Conservation (phyloP, 2,329 filamentous ascomycete species). For the Knufia fluminis region DNA sequence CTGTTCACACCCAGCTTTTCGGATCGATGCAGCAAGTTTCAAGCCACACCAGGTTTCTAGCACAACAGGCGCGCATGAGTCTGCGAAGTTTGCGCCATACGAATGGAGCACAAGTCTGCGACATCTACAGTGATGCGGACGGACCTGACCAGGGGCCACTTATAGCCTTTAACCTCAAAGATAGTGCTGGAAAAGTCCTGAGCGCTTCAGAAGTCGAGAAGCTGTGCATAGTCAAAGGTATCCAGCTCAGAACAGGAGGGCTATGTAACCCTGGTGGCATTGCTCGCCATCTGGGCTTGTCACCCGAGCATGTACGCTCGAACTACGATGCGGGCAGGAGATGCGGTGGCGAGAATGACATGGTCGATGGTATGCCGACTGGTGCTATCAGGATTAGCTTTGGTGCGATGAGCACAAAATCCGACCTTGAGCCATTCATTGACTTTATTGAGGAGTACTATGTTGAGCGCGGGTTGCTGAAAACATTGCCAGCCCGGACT, state of each 20-base stretch:
- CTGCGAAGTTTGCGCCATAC: conserved; percentile 56
- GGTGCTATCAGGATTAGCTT: conserved; percentile 78
- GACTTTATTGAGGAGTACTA: conserved; percentile 65
- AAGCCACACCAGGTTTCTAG: conserved; percentile 60
- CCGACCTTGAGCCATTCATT: conserved; percentile 65
- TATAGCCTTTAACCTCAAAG: conserved; percentile 72
- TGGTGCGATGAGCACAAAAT: conserved; percentile 75
- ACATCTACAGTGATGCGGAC: conserved; percentile 48
- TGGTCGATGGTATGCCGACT: conserved; percentile 75
- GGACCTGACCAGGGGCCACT: conserved; percentile 56
- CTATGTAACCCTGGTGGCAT: conserved; percentile 89
- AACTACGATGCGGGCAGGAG: conserved; percentile 80
- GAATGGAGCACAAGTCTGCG: conserved; percentile 58
- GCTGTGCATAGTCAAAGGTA: conserved; percentile 63
- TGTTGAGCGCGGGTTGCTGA: conserved; percentile 25
- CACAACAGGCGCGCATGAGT: conserved; percentile 48
- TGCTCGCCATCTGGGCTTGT: conserved; percentile 60
- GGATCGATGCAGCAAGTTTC: conserved; percentile 61
- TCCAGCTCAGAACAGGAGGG: conserved; percentile 80
- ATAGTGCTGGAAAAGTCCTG: conserved; percentile 61
- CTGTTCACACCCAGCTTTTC: conserved; percentile 60
- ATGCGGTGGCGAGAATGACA: conserved; percentile 74
- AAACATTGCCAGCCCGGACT: conserved; percentile 3
- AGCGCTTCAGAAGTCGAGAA: conserved; percentile 82
- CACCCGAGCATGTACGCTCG: conserved; percentile 69